A percentile compares a stretch with the other conserved stretches of the same genome.
phyloP scores from a whole-genome alignment of 306 rosid genomes.

The Arachis hypogaea region DNA sequence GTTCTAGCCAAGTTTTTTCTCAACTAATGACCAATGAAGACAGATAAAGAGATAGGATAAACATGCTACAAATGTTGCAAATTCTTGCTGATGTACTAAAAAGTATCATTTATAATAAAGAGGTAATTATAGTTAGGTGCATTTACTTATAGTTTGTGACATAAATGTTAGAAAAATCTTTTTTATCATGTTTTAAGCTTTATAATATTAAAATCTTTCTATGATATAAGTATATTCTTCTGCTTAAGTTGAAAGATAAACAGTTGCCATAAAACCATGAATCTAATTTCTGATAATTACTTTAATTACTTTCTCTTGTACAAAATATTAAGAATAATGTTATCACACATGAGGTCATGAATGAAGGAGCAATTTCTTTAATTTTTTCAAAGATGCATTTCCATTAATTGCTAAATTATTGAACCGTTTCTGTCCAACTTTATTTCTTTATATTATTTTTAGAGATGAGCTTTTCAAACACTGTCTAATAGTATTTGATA shows the following conservation, averaged over 20 bases:
- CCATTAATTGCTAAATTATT: neutral
- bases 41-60: slow-evolving; percentile 54
- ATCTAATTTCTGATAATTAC: neutral
- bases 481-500: neutral
- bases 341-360: neutral
- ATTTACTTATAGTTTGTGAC: slow-evolving; percentile 31
- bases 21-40: slow-evolving; percentile 77
- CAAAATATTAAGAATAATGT: too few species aligned
- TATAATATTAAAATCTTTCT: too few species aligned
- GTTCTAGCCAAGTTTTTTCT: slow-evolving; percentile 69
- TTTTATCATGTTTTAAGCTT: neutral
- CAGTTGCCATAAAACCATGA: neutral
- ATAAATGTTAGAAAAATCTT: slow-evolving; percentile 21
- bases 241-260: slow-evolving; percentile 2
- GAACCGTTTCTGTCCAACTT: neutral
- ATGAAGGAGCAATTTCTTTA: too few species aligned
- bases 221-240: neutral
- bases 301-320: too few species aligned
- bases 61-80: slow-evolving; percentile 30
- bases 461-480: neutral
- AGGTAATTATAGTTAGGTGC: slow-evolving; percentile 36
- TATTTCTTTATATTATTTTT: neutral
- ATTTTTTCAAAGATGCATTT: neutral
- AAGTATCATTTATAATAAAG: slow-evolving; percentile 25
- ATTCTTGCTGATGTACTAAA: slow-evolving; percentile 4